Conservation (phyloP, 2,329 filamentous ascomycete species). For the Hypoxylon sp. region DNA sequence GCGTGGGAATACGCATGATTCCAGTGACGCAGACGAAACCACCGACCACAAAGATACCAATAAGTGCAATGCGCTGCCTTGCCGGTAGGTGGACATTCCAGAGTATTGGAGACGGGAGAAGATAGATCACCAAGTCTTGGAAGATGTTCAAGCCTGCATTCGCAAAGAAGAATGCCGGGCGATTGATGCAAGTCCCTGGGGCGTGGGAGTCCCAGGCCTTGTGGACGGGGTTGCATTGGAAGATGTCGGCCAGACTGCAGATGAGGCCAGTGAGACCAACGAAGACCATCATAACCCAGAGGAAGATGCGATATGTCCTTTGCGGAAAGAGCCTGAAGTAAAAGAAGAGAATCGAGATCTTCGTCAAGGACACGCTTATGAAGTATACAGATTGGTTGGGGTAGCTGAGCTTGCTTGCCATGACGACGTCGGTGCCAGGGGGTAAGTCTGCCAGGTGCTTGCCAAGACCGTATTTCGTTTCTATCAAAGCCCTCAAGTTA, state of each 20-base stretch:
- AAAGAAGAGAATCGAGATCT: slow-evolving; percentile 1
- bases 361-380: neutral
- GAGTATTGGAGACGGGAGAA: neutral
- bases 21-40: slow-evolving; percentile 1
- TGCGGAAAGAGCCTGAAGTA: slow-evolving; percentile 2
- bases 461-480: neutral
- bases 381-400: neutral
- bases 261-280: neutral
- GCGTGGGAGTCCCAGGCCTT: neutral
- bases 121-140: slow-evolving; percentile 3
- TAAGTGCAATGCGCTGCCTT: neutral
- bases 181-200: neutral
- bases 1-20: neutral
- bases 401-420: neutral
- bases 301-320: neutral
- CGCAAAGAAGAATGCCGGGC: neutral
- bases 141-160: neutral
- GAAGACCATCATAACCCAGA: slow-evolving; percentile 2
- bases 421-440: neutral
- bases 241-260: neutral
- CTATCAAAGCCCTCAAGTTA: neutral
- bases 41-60: neutral
- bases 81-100: neutral
- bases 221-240: slow-evolving; percentile 6
- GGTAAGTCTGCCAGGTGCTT: neutral